Percentiles rank a stretch among this genome's conserved stretches.
Conservation (phyloP, 768 basidiomycete species). For the Russula vinacea region DNA sequence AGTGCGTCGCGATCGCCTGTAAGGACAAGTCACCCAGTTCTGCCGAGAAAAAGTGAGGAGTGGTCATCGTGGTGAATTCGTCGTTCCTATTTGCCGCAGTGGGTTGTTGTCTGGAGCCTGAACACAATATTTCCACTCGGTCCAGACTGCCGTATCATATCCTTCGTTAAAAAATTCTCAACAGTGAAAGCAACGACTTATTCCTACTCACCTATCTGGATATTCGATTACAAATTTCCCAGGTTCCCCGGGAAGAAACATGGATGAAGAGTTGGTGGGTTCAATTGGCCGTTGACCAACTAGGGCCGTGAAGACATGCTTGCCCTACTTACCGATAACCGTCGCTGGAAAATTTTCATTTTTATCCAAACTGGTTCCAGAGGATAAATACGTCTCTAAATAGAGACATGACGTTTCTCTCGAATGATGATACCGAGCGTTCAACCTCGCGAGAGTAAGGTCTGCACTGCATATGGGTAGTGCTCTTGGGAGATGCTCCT, state of each 20-base stretch:
- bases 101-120: too few relatives aligned
- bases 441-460: slow-evolving; percentile 62
- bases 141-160: too few relatives aligned
- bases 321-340: slow-evolving; percentile 38
- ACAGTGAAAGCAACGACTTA: too few relatives aligned
- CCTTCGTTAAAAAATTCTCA: too few relatives aligned
- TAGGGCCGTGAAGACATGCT: background rate
- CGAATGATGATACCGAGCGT: slow-evolving; percentile 1
- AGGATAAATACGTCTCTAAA: slow-evolving; percentile 65
- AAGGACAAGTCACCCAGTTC: slow-evolving; percentile 51
- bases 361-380: slow-evolving; percentile 69
- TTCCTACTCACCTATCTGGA: too few relatives aligned
- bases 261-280: slow-evolving; percentile 49
- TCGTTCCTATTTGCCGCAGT: too few relatives aligned
- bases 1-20: slow-evolving; percentile 59
- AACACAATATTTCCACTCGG: too few relatives aligned
- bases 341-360: slow-evolving; percentile 66
- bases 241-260: too few relatives aligned
- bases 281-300: slow-evolving; percentile 50
- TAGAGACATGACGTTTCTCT: slow-evolving; percentile 2
- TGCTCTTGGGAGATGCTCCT: too few relatives aligned
- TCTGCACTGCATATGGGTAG: slow-evolving; percentile 47
- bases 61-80: too few relatives aligned
- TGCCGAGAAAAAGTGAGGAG: slow-evolving; percentile 29
- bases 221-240: too few relatives aligned